Evolutionary conservation across 495 filamentous ascomycete species (phyloP), one percentile per base, ranked within the genome.

Genomic region (Penicillium simplicissimum): DNA sequence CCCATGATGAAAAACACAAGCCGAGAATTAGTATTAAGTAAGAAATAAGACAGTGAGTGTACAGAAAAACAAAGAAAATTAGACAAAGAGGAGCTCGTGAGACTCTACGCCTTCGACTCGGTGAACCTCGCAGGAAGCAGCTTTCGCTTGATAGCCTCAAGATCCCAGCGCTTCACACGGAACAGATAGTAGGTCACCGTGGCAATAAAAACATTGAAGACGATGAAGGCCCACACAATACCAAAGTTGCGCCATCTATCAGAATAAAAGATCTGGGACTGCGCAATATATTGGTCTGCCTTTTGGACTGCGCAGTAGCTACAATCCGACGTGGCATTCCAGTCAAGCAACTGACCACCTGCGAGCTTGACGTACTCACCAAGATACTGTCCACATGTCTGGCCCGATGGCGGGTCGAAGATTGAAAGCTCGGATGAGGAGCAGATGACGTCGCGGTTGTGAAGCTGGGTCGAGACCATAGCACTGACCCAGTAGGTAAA

Each of bases 401-500:
- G 60, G 45, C 75, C 76, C 13, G 63, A 35, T 0, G 80, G 79
- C 0, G 87, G 81, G 9, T 75, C 65, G 63, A 91, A 85, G 11
- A 72, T 62, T 10, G 83, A 61, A 34, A 78, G 73, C 66, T 91
- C 88, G 49, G 81, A 78, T 0, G 59, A 9, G n/a, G 83, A 74
- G 71, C 88, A 91, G 0, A 67, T 19, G 3, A 88, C 82, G 0
- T 67, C 4, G 0, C 82, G 81, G 36, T 85, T 83, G 52, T 83
- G 84, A 3, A 90, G 70, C 4, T 75, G 81, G 0, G 78, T 75
- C 1, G 83, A 76, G 13, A 86, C 62, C 76, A 88, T 84, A 35
- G 80, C 82, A 35, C 73, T 76, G 10, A 88, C 75, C 19, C 86
- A 73, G 62, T 86, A 89, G 3, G 83, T 86, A 53, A 84, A 78